These are phyloP conservation scores for Apium graveolens DNA, from an alignment of 129 eudicot species.

Conservation along the genomic window DNA sequence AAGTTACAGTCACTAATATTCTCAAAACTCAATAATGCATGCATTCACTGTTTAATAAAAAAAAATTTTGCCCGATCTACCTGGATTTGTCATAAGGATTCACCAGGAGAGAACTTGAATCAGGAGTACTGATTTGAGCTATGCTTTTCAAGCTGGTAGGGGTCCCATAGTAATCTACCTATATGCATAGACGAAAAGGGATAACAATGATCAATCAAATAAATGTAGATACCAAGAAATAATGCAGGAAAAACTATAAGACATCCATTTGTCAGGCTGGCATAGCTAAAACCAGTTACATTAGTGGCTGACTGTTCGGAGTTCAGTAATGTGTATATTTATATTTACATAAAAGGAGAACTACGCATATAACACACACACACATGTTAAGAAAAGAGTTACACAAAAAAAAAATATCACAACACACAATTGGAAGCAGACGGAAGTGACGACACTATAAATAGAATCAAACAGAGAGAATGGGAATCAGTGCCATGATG, in stretches of 20 bases:
- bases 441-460: too few species aligned
- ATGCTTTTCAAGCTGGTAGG: conserved; percentile 79
- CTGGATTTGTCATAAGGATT: conserved; percentile 97
- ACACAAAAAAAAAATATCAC: neutral
- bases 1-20: neutral
- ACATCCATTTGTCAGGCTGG: neutral
- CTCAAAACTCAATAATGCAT: conserved; percentile 21
- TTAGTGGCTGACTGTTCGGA: neutral
- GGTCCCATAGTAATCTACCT: conserved; percentile 97
- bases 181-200: conserved; percentile 5
- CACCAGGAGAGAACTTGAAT: conserved; percentile 74
- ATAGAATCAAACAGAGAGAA: neutral
- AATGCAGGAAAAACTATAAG: neutral
- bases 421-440: neutral
- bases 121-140: conserved; percentile 97
- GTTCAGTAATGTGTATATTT: neutral
- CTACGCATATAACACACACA: neutral
- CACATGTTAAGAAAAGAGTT: neutral
- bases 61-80: conserved; percentile 17
- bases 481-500: neutral
- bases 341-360: neutral
- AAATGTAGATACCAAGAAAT: neutral
- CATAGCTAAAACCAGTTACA: neutral
- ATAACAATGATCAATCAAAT: neutral
- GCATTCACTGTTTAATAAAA: conserved; percentile 12